A percentile compares a stretch with the other conserved stretches of the same genome.
Conservation (phyloP, 2,329 filamentous ascomycete species). For the Apiospora sp. region DNA sequence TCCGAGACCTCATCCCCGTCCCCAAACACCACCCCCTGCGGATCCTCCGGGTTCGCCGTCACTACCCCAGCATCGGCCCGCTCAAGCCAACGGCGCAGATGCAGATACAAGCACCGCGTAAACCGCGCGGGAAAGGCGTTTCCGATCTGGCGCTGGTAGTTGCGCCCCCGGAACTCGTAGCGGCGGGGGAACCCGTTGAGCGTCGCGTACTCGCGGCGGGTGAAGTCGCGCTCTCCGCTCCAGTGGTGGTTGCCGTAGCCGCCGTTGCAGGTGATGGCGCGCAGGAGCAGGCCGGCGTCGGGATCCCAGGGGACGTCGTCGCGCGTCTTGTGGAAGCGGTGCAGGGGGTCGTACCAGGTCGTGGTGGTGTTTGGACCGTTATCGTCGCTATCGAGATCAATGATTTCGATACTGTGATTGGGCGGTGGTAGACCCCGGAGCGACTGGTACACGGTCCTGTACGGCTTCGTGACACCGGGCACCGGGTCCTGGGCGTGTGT, state of each 20-base stretch:
- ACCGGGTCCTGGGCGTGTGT: constrained; percentile 58
- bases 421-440: background rate
- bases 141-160: constrained; percentile 72
- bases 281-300: constrained; percentile 52
- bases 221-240: constrained; percentile 68
- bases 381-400: background rate
- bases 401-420: no score
- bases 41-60: background rate
- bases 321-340: constrained; percentile 46
- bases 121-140: constrained; percentile 78
- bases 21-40: background rate
- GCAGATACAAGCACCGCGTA: constrained; percentile 58
- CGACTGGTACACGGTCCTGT: constrained; percentile 39
- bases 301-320: constrained; percentile 53
- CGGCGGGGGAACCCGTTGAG: constrained; percentile 73
- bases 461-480: constrained; percentile 40
- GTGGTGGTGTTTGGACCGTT: constrained; percentile 7
- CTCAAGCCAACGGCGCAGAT: constrained; percentile 56
- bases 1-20: background rate
- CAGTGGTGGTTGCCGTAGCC: constrained; percentile 69
- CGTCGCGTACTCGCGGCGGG: constrained; percentile 70
- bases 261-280: constrained; percentile 71
- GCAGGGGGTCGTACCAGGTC: constrained; percentile 44
- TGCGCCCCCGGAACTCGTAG: constrained; percentile 62
- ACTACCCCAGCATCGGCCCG: constrained; percentile 44